phyloP scores from a whole-genome alignment of 331 rosid genomes.

The Cydonia oblonga region DNA sequence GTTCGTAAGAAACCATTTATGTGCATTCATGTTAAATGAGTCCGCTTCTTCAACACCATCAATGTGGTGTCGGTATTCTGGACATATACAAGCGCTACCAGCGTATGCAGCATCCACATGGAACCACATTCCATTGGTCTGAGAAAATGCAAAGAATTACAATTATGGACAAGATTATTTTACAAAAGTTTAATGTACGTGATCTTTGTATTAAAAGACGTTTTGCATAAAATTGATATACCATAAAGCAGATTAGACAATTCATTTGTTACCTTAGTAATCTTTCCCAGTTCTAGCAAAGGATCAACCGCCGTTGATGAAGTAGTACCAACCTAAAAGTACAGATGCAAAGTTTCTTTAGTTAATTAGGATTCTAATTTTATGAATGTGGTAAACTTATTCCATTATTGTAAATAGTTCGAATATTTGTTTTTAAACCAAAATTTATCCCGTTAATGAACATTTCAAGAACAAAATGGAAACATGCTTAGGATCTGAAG shows the following conservation, averaged over 20 bases:
- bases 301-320: constrained; percentile 97
- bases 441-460: neutral
- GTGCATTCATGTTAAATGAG: constrained; percentile 95
- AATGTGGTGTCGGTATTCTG: constrained; percentile 67
- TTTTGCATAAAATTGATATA: neutral
- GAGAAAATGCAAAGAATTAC: constrained; percentile 17
- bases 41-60: constrained; percentile 86
- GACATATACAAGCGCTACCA: constrained; percentile 95
- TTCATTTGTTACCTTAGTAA: constrained; percentile 49
- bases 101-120: constrained; percentile 97
- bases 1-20: constrained; percentile 87
- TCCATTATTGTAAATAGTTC: neutral
- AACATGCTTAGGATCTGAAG: constrained; percentile 4
- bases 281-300: constrained; percentile 44
- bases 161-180: neutral
- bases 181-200: neutral
- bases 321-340: constrained; percentile 77
- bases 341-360: constrained; percentile 7
- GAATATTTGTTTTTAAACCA: neutral
- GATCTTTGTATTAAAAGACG: neutral
- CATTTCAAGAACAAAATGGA: neutral
- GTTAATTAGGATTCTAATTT: neutral
- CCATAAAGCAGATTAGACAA: neutral
- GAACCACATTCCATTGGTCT: constrained; percentile 72
- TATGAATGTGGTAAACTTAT: neutral